Percentiles rank a stretch among this genome's conserved stretches.
Conservation (phyloP, 2,329 filamentous ascomycete genomes). For the Albophoma yamanashiensis region DNA sequence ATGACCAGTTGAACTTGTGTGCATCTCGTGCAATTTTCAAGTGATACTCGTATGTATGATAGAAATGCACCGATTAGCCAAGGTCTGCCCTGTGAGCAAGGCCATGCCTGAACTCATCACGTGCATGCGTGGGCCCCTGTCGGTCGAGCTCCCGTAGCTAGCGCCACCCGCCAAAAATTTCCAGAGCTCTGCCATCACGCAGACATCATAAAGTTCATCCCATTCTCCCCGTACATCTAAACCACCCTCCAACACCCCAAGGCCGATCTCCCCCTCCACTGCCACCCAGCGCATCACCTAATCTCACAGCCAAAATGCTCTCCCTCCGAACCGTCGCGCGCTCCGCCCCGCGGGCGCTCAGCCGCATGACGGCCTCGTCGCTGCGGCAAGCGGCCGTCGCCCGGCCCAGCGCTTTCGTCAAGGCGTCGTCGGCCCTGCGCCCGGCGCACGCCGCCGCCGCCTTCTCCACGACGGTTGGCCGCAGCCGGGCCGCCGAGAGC, state of each 20-base stretch:
- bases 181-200: not conserved
- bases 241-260: not conserved
- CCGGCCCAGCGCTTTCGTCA: conserved; percentile 38
- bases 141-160: not conserved
- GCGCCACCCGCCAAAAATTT: not conserved
- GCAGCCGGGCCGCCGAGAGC: conserved; percentile 24
- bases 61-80: too few relatives aligned
- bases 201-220: not conserved
- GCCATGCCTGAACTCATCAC: not conserved
- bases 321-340: conserved; percentile 56
- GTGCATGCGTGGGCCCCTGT: not conserved
- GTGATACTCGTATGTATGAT: too few relatives aligned
- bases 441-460: conserved; percentile 28
- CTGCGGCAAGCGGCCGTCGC: conserved; percentile 37
- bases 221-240: not conserved
- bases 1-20: not conserved
- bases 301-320: conserved; percentile 44
- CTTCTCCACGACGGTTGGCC: conserved; percentile 35
- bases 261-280: not conserved
- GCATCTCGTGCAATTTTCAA: not conserved
- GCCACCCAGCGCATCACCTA: not conserved
- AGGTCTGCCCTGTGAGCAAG: too few relatives aligned
- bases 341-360: conserved; percentile 53
- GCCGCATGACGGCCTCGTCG: conserved; percentile 43
- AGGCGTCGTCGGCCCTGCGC: conserved; percentile 21